phyloP scores from a whole-genome alignment of 2,329 filamentous ascomycete genomes.

The Chaetomiaceae sp. region DNA sequence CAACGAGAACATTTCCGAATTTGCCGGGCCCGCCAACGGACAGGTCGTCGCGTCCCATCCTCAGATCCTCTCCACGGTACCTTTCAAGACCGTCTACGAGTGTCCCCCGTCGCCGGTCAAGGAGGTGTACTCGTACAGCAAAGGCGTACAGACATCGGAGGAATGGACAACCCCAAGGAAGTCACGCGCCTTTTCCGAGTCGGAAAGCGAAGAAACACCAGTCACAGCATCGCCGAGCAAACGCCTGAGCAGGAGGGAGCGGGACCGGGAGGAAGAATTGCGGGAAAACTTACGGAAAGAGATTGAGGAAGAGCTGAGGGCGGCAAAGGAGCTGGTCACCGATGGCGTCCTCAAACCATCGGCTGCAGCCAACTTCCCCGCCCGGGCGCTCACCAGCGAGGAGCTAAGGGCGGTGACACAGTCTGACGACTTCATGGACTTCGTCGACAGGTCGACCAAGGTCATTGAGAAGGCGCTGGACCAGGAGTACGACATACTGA shows the following conservation, averaged over 20 bases:
- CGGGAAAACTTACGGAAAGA: constrained; percentile 78
- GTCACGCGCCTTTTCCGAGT: constrained; percentile 52
- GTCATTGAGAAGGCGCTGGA: constrained; percentile 94
- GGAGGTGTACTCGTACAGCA: constrained; percentile 94
- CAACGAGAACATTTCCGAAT: constrained; percentile 61
- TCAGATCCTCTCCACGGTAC: constrained; percentile 69
- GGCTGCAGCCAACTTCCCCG: constrained; percentile 60
- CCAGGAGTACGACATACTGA: constrained; percentile 92
- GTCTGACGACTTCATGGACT: constrained; percentile 90
- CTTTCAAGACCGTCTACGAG: constrained; percentile 75
- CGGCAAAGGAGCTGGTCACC: constrained; percentile 56
- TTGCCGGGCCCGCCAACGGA: constrained; percentile 43
- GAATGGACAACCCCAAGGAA: constrained; percentile 58
- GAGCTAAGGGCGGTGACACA: constrained; percentile 87
- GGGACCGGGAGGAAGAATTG: constrained; percentile 83
- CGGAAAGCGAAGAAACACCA: constrained; percentile 56
- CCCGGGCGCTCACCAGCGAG: constrained; percentile 73
- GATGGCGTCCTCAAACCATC: constrained; percentile 44
- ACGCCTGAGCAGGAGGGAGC: constrained; percentile 70
- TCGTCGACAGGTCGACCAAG: constrained; percentile 92
- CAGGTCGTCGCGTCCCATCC: constrained; percentile 39
- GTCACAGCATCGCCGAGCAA: constrained; percentile 59
- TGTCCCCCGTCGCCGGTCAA: constrained; percentile 68
- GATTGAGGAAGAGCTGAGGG: constrained; percentile 86
- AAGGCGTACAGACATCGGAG: constrained; percentile 86